Conservation (phyloP, 805 yeast genomes). For the Metschnikowia drakensbergensis region DNA sequence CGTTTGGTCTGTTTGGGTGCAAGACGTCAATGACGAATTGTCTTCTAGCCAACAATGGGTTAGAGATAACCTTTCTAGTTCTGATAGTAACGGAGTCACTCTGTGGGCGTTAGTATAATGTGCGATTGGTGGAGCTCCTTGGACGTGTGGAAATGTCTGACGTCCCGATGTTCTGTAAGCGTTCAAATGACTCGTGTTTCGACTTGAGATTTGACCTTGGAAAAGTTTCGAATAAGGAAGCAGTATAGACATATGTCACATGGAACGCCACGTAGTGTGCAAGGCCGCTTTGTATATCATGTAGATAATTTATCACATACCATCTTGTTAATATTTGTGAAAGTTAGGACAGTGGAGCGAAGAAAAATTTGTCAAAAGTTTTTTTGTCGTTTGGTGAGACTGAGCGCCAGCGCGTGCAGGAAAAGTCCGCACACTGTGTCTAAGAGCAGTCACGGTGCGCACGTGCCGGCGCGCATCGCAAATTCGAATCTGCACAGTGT, state of each 20-base stretch:
- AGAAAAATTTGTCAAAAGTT: slow-evolving; percentile 19
- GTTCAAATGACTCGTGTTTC: too few species aligned
- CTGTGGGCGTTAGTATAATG: slow-evolving; percentile 39
- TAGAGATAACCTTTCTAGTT: slow-evolving; percentile 98
- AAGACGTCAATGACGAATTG: slow-evolving; percentile 99
- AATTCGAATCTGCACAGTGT: too few species aligned
- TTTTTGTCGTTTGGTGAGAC: slow-evolving; percentile 16
- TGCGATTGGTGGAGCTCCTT: not conserved
- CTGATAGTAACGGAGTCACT: slow-evolving; percentile 99
- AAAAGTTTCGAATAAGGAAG: not conserved
- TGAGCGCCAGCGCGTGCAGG: slow-evolving; percentile 18
- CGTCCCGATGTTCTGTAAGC: too few species aligned
- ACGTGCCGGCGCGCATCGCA: slow-evolving; percentile 10
- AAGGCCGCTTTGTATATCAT: not conserved
- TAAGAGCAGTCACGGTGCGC: slow-evolving; percentile 18
- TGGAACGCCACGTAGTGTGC: not conserved
- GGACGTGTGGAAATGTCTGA: not conserved
- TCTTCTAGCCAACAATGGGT: slow-evolving; percentile 99
- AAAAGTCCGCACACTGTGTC: slow-evolving; percentile 4
- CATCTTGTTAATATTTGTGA: slow-evolving; percentile 22
- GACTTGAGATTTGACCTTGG: too few species aligned
- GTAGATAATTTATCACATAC: slow-evolving; percentile 14
- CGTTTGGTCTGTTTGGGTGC: slow-evolving; percentile 99
- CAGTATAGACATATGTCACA: not conserved
- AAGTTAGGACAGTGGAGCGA: slow-evolving; percentile 18